A percentile compares a stretch with the other conserved stretches of the same genome.
phyloP scores from a whole-genome alignment of 352 stramenopile species.

The Pythium coloratum region DNA sequence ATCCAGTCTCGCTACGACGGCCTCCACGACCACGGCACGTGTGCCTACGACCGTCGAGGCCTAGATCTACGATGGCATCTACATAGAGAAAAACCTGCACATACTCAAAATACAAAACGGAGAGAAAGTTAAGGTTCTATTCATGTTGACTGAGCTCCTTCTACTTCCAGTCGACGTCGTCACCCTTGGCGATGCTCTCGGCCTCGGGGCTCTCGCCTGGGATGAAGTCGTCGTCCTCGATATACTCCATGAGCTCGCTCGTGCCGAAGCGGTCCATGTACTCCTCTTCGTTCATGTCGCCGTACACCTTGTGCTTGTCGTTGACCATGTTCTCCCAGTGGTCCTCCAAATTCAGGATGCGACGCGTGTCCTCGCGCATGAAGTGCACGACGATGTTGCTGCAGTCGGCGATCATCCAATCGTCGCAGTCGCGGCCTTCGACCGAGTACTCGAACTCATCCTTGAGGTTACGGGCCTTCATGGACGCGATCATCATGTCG shows the following conservation, averaged over 20 bases:
- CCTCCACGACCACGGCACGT: constrained; percentile 12
- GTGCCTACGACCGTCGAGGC: not conserved
- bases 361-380: constrained; percentile 73
- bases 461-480: constrained; percentile 63
- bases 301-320: constrained; percentile 78
- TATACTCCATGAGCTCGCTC: constrained; percentile 83
- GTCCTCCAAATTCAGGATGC: constrained; percentile 74
- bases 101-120: not conserved
- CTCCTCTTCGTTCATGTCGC: constrained; percentile 80
- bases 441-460: constrained; percentile 83
- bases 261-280: constrained; percentile 89
- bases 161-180: constrained; percentile 61
- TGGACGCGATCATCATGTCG: constrained; percentile 85
- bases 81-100: not conserved
- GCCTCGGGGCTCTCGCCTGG: constrained; percentile 27
- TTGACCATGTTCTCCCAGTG: constrained; percentile 86
- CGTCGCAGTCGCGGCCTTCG: constrained; percentile 87
- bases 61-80: not conserved
- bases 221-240: constrained; percentile 63
- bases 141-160: not conserved
- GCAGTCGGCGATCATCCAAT: constrained; percentile 93
- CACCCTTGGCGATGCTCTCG: constrained; percentile 21
- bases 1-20: not conserved
- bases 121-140: not conserved
- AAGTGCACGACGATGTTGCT: constrained; percentile 90